These are phyloP conservation scores for Cladophialophora chaetospira DNA, from an alignment of 2,329 filamentous ascomycete species.

Conservation along the genomic window DNA sequence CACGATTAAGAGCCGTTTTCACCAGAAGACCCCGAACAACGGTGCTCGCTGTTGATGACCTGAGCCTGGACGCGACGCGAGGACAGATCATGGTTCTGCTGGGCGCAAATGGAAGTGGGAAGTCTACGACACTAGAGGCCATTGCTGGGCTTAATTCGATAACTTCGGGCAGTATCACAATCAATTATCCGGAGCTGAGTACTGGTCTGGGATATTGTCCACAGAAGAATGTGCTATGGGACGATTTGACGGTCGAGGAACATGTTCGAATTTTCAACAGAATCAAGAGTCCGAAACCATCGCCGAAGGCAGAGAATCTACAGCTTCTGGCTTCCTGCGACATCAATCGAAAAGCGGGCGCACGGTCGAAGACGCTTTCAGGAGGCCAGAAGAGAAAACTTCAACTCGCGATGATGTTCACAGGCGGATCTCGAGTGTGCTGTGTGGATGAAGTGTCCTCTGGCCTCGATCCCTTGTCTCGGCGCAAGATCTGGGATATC, in stretches of 20 bases:
- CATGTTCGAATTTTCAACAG: slow-evolving; percentile 82
- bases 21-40: slow-evolving; percentile 59
- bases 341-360: slow-evolving; percentile 70
- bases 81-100: slow-evolving; percentile 85
- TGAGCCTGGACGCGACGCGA: slow-evolving; percentile 70
- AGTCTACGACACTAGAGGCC: slow-evolving; percentile 84
- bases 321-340: slow-evolving; percentile 70
- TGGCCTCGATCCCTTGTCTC: slow-evolving; percentile 81
- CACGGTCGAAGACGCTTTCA: slow-evolving; percentile 74
- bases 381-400: slow-evolving; percentile 92
- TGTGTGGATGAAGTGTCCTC: slow-evolving; percentile 90
- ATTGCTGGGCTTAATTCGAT: slow-evolving; percentile 80
- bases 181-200: slow-evolving; percentile 75
- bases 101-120: slow-evolving; percentile 87
- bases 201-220: slow-evolving; percentile 84
- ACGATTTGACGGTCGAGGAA: slow-evolving; percentile 80
- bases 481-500: slow-evolving; percentile 93
- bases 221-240: slow-evolving; percentile 93
- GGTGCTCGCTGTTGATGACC: slow-evolving; percentile 75
- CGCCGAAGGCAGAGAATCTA: slow-evolving; percentile 41
- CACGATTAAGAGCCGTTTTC: slow-evolving; percentile 48
- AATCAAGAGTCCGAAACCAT: slow-evolving; percentile 58
- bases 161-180: slow-evolving; percentile 73
- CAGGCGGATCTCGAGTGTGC: slow-evolving; percentile 82
- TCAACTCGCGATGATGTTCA: slow-evolving; percentile 93